A percentile compares a stretch with the other conserved stretches of the same genome.
phyloP scores from a whole-genome alignment of 305 asterid genomes.

The Fraxinus xanthoxyloides region DNA sequence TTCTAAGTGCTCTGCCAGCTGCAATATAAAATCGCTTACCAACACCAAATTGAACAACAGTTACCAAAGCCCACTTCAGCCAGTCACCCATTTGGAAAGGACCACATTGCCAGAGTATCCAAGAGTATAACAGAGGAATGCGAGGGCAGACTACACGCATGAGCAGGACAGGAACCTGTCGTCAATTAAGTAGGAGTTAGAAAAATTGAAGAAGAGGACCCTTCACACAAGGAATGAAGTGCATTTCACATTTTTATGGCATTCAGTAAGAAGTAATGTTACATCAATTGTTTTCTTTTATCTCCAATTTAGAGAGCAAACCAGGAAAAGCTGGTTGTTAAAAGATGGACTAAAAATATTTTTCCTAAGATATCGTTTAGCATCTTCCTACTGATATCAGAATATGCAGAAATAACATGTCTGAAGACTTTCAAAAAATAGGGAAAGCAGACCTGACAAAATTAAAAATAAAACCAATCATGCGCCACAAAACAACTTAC shows the following conservation, averaged over 20 bases:
- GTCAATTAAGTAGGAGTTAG: conserved; percentile 29
- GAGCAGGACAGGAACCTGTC: conserved; percentile 85
- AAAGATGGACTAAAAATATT: not conserved
- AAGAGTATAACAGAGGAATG: conserved; percentile 79
- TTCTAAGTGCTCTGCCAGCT: conserved; percentile 94
- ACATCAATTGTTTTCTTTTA: conserved; percentile 12
- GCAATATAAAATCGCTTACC: conserved; percentile 98
- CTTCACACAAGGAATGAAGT: not conserved
- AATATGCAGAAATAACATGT: conserved; percentile 13
- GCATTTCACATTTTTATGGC: not conserved
- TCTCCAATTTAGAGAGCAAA: not conserved
- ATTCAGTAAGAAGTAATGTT: not conserved
- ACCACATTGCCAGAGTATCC: conserved; percentile 84
- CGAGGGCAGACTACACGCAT: conserved; percentile 91
- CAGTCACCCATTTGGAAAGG: conserved; percentile 99
- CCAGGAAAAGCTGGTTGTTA: conserved; percentile 7
- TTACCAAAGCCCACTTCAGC: conserved; percentile 92
- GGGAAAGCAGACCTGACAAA: conserved; percentile 13
- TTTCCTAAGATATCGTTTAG: conserved; percentile 13
- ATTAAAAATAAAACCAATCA: conserved; percentile 5
- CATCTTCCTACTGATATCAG: conserved; percentile 2
- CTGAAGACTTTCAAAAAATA: conserved; percentile 10
- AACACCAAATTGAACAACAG: conserved; percentile 82
- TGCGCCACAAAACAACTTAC: conserved; percentile 52
- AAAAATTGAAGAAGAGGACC: conserved; percentile 10